Evolutionary conservation across 2,329 filamentous ascomycete species (phyloP).

Genomic region (Clonostachys rhizophaga): DNA sequence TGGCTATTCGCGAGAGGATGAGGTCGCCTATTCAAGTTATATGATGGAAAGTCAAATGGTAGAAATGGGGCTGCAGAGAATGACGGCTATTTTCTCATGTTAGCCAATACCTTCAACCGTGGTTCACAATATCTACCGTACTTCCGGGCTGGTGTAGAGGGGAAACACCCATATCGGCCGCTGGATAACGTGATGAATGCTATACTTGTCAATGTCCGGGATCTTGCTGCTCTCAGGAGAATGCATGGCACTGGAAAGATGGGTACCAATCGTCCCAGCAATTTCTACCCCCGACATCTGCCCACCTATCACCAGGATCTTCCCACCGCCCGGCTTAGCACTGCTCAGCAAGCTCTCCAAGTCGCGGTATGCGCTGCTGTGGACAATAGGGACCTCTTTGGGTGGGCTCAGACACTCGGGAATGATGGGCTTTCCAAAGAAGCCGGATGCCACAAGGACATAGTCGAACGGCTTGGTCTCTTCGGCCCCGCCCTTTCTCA

Average conservation of each 20-base stretch:
- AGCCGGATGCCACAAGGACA: slow-evolving; percentile 69
- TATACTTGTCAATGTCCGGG: slow-evolving; percentile 40
- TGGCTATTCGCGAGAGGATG: slow-evolving; percentile 56
- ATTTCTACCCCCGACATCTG: slow-evolving; percentile 82
- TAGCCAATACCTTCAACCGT: not conserved
- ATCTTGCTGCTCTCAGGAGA: slow-evolving; percentile 39
- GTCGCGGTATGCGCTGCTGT: slow-evolving; percentile 64
- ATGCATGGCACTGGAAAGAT: slow-evolving; percentile 61
- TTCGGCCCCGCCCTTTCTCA: slow-evolving; percentile 27
- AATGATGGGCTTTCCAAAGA: slow-evolving; percentile 60
- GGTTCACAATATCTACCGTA: slow-evolving; percentile 15
- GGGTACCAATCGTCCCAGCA: slow-evolving; percentile 65
- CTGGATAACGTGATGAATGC: slow-evolving; percentile 64
- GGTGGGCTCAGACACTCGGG: slow-evolving; percentile 31
- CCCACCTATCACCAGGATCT: slow-evolving; percentile 71
- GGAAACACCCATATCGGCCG: slow-evolving; percentile 71
- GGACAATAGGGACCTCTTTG: slow-evolving; percentile 47
- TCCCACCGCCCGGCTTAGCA: slow-evolving; percentile 36
- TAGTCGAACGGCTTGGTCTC: slow-evolving; percentile 60
- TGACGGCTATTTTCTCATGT: slow-evolving; percentile 29
- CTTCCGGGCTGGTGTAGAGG: slow-evolving; percentile 45
- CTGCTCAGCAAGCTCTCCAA: slow-evolving; percentile 41
- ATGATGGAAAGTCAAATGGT: slow-evolving; percentile 68
- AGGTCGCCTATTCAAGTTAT: slow-evolving; percentile 62
- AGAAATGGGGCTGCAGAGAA: slow-evolving; percentile 55